These are phyloP conservation scores for Salmacisia buchloeana DNA, from an alignment of 1,284 basidiomycete species.

Conservation along the genomic window DNA sequence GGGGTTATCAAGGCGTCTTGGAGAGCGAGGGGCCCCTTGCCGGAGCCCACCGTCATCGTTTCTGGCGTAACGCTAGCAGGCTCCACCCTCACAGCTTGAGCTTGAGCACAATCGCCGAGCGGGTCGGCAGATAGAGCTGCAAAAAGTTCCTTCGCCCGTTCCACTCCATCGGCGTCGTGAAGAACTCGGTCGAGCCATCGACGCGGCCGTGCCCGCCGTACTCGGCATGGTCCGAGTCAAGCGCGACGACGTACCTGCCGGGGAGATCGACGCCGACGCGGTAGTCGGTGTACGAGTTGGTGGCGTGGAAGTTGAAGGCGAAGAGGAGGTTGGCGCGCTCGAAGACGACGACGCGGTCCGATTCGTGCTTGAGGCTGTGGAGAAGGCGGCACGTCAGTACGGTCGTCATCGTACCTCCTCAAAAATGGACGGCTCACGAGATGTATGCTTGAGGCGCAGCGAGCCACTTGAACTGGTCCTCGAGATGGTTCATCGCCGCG, in stretches of 20 bases:
- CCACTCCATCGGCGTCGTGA: constrained; percentile 84
- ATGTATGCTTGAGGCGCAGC: constrained; percentile 64
- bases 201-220: constrained; percentile 88
- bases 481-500: constrained; percentile 81
- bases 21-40: too few species aligned
- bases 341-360: constrained; percentile 66
- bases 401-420: neutral
- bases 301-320: constrained; percentile 93
- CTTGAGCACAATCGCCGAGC: constrained; percentile 43
- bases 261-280: constrained; percentile 78
- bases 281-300: constrained; percentile 83
- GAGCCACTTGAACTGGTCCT: constrained; percentile 77
- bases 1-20: too few species aligned
- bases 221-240: constrained; percentile 69
- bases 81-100: neutral
- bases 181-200: constrained; percentile 60
- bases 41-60: too few species aligned
- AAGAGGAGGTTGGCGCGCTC: constrained; percentile 88
- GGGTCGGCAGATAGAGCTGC: constrained; percentile 25
- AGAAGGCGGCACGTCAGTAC: constrained; percentile 60
- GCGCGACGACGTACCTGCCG: constrained; percentile 77
- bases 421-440: constrained; percentile 14
- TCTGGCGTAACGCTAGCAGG: too few species aligned
- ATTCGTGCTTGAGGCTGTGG: constrained; percentile 86
- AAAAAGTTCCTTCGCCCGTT: constrained; percentile 77